Evolutionary conservation across 2,329 filamentous ascomycete genomes (phyloP), one percentile per base, ranked within the genome.

Genomic region (Colletotrichum siamense): DNA sequence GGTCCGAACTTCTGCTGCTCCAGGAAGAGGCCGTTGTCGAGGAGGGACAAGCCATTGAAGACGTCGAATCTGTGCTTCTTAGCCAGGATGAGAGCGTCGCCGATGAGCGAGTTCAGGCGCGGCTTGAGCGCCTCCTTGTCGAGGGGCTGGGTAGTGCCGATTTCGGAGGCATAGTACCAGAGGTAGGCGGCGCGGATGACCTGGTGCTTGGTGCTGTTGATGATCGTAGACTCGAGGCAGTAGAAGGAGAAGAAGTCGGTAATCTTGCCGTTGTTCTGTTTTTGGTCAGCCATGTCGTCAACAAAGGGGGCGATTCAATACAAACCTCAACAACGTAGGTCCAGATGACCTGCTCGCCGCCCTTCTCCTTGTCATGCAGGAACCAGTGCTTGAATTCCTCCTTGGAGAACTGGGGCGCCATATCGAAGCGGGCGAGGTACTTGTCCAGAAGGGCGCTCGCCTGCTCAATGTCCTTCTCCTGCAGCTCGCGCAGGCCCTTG

Each of bases 211-310:
- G 91, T 88, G 82, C 95, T 92, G 79, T 94, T 93, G 81, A 99
- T 98, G 75, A 98, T 94, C 2, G 95, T 97, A 18, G 96, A 98
- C 84, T 98, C 96, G 39, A 99, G 93, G 82, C 93, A 93, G 89
- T 99, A 99, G 87, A 99, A 99, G 49, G 96, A 98, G 87, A 98
- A 94, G 87, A 98, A 98, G 86, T 99, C 97, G 49, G 95, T 98
- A 82, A 99, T 95, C 81, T 95, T 95, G 77, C 94, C 91, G 67
- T 78, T 85, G 76, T 90, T 86, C 88, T 90, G 77, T n/a, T 30
- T 34, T 8, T 26, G 36, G 73, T 83, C 62, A 82, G 66, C 69
- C 52, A 32, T 8, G 12, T 6, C 16, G 4, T n/a, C 8, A 22
- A 24, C 32, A 61, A 15, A 8, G 44, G 9, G 24, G 4, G 10